These are phyloP conservation scores for Annulohypoxylon bovei DNA, from an alignment of 495 filamentous ascomycete species.

Conservation along the genomic window DNA sequence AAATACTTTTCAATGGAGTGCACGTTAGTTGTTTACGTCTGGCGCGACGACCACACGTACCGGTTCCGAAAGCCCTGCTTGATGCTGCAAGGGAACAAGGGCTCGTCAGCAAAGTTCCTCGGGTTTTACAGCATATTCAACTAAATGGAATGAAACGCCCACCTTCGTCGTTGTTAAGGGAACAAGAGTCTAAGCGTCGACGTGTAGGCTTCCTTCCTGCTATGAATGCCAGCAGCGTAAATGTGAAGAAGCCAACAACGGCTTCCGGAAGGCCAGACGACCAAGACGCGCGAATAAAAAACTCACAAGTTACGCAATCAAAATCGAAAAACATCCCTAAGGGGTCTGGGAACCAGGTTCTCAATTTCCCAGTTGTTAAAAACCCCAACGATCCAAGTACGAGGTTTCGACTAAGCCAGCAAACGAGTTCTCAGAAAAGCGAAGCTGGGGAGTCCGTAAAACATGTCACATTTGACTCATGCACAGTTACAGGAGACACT, in stretches of 20 bases:
- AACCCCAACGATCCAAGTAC: constrained; percentile 75
- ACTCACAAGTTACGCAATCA: constrained; percentile 40
- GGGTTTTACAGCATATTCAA: constrained; percentile 11
- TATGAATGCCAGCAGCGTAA: neutral
- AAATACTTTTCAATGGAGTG: constrained; percentile 32
- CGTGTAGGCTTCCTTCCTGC: constrained; percentile 32
- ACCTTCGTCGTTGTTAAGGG: constrained; percentile 4
- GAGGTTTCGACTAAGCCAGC: constrained; percentile 73
- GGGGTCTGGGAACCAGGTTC: constrained; percentile 47
- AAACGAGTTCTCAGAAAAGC: constrained; percentile 56
- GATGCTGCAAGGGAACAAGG: constrained; percentile 51
- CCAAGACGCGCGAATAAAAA: neutral
- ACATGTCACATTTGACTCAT: constrained; percentile 51
- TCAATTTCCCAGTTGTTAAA: constrained; percentile 82
- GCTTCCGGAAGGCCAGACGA: neutral
- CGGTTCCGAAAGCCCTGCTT: constrained; percentile 31
- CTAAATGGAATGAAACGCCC: constrained; percentile 27
- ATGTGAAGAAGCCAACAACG: neutral
- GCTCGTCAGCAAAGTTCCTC: constrained; percentile 40
- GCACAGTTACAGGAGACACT: constrained; percentile 5
- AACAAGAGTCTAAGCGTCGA: constrained; percentile 38
- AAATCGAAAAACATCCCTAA: constrained; percentile 30
- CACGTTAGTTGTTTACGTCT: constrained; percentile 40
- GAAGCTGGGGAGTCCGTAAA: constrained; percentile 50
- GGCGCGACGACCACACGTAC: constrained; percentile 24